Evolutionary conservation across 208 protist species (phyloP), one percentile per base, ranked within the genome.

Genomic region (Trypanosoma brucei): DNA sequence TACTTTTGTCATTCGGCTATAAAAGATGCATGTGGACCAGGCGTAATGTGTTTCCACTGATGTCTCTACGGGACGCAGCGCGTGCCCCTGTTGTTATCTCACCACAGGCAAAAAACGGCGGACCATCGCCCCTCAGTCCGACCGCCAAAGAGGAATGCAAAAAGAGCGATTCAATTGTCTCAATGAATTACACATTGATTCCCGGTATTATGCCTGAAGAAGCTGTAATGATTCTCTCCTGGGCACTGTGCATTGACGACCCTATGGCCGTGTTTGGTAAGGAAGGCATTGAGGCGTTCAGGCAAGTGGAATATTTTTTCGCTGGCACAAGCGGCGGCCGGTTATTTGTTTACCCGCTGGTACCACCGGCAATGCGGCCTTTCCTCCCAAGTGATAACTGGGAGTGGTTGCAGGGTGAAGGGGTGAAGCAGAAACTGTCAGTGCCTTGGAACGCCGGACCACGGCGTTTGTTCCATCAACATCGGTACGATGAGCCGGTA

Each of bases 281-380:
- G 5, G 62, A 75, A 3, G 35, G 9, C 2, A 36, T 44, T 30
- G 54, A 33, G 37, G 67, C 77, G 7, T 76, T 89, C 35, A 75
- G 58, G 33, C 87, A 93, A 55, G 68, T 93, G 8, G 87, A 93
- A 72, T 93, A 87, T 67, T 93, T 93, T 54, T 75, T 93, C 49
- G 40, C 67, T 0, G 87, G 87, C 3, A 88, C 83, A 1, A 75
- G 84, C 61, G 79, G 78, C 57, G 87, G 87, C 3, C 67, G 83
- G 9, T 58, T 87, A 2, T 83, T 82, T 33, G 58, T 77, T 8
- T 64, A 85, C 58, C 81, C 87, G 2, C 58, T 93, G 36, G 59
- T 93, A 38, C 87, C 87, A 0, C 74, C 83, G 7, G 66, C 80
- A 52, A 64, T 87, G 50, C 54, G 56, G 39, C 22, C 55, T 5